Conservation (phyloP, 2,329 filamentous ascomycete species). For the Penicillium freii region DNA sequence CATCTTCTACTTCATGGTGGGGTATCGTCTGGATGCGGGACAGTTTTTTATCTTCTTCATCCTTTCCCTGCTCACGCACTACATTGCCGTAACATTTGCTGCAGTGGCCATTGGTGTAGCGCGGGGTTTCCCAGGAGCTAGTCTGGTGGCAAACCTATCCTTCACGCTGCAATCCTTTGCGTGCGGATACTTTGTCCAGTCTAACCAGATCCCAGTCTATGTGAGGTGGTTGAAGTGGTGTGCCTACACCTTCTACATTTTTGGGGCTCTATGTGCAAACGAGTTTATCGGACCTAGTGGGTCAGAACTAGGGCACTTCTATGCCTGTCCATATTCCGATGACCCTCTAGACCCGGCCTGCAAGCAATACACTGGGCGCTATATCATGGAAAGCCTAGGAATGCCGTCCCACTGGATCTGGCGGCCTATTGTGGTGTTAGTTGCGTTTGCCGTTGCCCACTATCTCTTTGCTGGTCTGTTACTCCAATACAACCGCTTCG, state of each 20-base stretch:
- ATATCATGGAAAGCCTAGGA: conserved; percentile 67
- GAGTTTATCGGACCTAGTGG: conserved; percentile 57
- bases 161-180: conserved; percentile 73
- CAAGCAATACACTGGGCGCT: conserved; percentile 65
- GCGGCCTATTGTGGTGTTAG: conserved; percentile 62
- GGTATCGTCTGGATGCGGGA: conserved; percentile 61
- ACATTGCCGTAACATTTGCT: conserved; percentile 70
- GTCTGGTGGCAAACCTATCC: conserved; percentile 67
- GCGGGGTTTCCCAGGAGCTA: conserved; percentile 67
- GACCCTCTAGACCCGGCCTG: conserved; percentile 65
- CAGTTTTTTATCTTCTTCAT: conserved; percentile 73
- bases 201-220: conserved; percentile 70
- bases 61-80: conserved; percentile 67
- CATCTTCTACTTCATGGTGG: conserved; percentile 76
- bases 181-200: conserved; percentile 74
- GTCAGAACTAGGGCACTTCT: conserved; percentile 59
- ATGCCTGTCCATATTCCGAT: conserved; percentile 65
- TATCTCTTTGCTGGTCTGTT: conserved; percentile 60
- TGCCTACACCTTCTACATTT: conserved; percentile 55
- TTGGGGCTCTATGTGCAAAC: conserved; percentile 68
- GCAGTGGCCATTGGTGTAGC: conserved; percentile 64
- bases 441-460: conserved; percentile 64
- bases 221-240: conserved; percentile 70
- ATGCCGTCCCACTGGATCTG: conserved; percentile 67
- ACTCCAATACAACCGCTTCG: conserved; percentile 62